These are phyloP conservation scores for Lepidium didymum DNA, from an alignment of 345 rosid genomes.

Conservation along the genomic window DNA sequence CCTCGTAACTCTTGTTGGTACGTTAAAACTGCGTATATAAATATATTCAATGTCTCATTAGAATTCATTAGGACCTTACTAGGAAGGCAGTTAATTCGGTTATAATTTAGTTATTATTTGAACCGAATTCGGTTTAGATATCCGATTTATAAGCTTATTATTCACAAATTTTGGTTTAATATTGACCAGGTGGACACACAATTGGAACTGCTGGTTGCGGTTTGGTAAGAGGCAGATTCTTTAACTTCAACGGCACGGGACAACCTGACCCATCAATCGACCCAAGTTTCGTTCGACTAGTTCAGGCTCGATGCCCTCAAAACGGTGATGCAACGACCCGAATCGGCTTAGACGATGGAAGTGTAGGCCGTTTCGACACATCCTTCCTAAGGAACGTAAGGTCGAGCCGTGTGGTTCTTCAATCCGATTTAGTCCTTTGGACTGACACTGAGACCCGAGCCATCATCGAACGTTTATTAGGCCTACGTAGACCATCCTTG, in stretches of 20 bases:
- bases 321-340: slow-evolving; percentile 23
- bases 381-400: slow-evolving; percentile 38
- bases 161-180: not conserved
- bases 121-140: not conserved
- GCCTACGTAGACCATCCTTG: slow-evolving; percentile 19
- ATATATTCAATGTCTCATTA: too few species aligned
- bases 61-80: not conserved
- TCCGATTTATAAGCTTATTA: not conserved
- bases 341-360: slow-evolving; percentile 33
- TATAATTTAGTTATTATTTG: not conserved
- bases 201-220: slow-evolving; percentile 42
- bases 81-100: too few species aligned
- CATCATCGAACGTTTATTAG: slow-evolving; percentile 22
- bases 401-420: slow-evolving; percentile 31
- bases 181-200: slow-evolving; percentile 40
- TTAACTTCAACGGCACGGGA: slow-evolving; percentile 31
- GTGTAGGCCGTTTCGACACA: slow-evolving; percentile 30
- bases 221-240: slow-evolving; percentile 27
- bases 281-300: slow-evolving; percentile 13
- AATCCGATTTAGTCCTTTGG: slow-evolving; percentile 36
- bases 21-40: not conserved
- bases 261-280: slow-evolving; percentile 29
- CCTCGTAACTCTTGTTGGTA: slow-evolving; percentile 47
- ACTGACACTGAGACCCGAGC: slow-evolving; percentile 25
- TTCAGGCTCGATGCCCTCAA: slow-evolving; percentile 24